Evolutionary conservation across 495 filamentous ascomycete genomes (phyloP).

Genomic region (Usnea hakonensis): DNA sequence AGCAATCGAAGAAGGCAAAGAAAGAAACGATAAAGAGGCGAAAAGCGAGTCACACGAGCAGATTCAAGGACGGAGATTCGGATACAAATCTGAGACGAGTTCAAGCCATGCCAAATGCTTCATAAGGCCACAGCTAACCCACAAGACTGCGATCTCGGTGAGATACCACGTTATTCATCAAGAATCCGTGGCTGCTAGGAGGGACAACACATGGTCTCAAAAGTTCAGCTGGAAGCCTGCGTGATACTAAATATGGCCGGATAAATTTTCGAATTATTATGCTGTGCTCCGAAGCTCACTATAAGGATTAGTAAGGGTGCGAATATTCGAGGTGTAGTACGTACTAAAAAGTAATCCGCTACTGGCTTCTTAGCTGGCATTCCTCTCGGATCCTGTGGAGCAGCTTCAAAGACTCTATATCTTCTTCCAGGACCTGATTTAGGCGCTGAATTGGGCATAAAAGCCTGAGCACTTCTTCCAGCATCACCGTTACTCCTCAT

Average conservation of each 20-base stretch:
- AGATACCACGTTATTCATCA: neutral
- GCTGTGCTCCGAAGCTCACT: neutral
- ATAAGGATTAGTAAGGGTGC: neutral
- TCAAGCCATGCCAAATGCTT: neutral
- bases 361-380: conserved; percentile 99
- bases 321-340: neutral
- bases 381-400: conserved; percentile 89
- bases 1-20: neutral
- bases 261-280: neutral
- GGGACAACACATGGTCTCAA: neutral
- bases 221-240: neutral
- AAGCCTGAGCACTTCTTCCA: conserved; percentile 41
- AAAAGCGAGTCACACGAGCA: neutral
- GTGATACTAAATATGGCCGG: neutral
- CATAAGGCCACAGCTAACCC: neutral
- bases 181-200: neutral
- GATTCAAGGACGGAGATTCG: neutral
- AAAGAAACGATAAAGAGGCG: neutral
- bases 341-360: conserved; percentile 87
- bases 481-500: conserved; percentile 75
- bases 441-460: conserved; percentile 1
- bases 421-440: conserved; percentile 72
- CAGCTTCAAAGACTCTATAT: conserved; percentile 94
- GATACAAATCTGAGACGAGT: neutral
- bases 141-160: neutral